Base-by-base conservation (phyloP, 257 asterid species). In the Paulownia fortunei region DNA sequence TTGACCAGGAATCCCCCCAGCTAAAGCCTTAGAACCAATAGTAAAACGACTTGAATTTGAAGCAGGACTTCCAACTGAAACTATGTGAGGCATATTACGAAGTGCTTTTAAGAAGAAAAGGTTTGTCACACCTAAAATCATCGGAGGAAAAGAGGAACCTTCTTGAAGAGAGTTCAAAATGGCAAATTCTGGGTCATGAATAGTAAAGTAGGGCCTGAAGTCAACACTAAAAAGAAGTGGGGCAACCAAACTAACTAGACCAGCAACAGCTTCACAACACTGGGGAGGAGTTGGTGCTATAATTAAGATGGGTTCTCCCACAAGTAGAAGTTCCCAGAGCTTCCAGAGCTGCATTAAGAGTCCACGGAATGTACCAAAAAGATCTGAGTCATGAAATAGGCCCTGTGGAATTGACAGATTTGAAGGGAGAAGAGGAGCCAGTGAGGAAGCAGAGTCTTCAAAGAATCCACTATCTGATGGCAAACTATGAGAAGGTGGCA, bases 221-320 rank as follows among this genome's bases (percentile, higher is more conserved):
- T 96, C 99, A 16, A 93, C 89, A 82, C 96, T 93, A 18, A 88
- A 87, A 73, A 92, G 92, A 72, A 96, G 97, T 15, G 99, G 99
- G 47, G 99, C 97, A 60, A 92, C 88, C 84, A 96, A 84, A 88
- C 99, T 96, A 84, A 93, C 97, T 54, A 96, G 82, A 77, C 96
- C 88, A 30, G 97, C 88, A 84, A 96, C 98, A 59, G 99, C 99
- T 84, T 96, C 98, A 47, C 96, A 90, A 74, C 97, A 96, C 74
- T 92, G 97, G 37, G 99, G 92, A 62, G 99, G 97, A 12, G 99
- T 90, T 10, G 97, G 98, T 24, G 98, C 97, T 72, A 96, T 89
- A 72, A 96, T 82, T 77, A 96, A 91, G 84, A 96, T 84, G 54
- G 99, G 99, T 77, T 96, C 98, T 26, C 99, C 98, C 71, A 92